Evolutionary conservation across 1,284 basidiomycete species (phyloP), one percentile per base, ranked within the genome.

Genomic region (Trichosporon sp.): DNA sequence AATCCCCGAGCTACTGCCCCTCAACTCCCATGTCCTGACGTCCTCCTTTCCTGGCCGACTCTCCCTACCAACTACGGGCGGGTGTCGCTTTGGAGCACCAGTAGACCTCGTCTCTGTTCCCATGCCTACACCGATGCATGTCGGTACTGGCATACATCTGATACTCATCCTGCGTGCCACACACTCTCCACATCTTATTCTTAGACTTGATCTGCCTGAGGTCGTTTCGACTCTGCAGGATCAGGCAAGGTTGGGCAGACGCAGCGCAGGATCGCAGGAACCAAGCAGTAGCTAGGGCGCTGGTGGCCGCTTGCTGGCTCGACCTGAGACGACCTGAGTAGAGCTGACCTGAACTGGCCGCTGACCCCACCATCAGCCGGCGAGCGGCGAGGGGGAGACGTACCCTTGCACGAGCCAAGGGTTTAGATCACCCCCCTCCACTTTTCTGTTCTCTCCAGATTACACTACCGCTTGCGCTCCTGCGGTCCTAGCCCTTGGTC

Each of bases 1-100:
- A 63, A 63, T 63, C 59, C 59, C 59, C 59, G 59, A 63, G 59
- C 59, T 63, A 32, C 31, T 63, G 31, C 59, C 59, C 54, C 32
- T 63, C 59, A 35, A 10, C 32, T 19, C 59, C 59, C 32, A 8
- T 32, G 35, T 35, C 59, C 31, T 35, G 59, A 63, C 26, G 5
- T n/a, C 59, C 32, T n/a, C 14, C 59, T 35, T 21, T 63, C 16
- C 59, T 63, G 59, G 19, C 31, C 32, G 12, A 4, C 14, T 37
- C 16, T 16, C 31, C 35, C 32, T 35, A 16, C 59, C 56, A 4
- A 31, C 31, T 8, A 14, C 56, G 16, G 31, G 56, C 31, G 59
- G 59, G 31, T 12, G 32, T 63, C 59, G 32, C 59, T 63, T 26
- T 59, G 54, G 21, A 32, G 54, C 54, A 31, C 54, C 3, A 26